Base-by-base conservation (phyloP, 441 rosid genomes). In the Gossypium gossypioides region DNA sequence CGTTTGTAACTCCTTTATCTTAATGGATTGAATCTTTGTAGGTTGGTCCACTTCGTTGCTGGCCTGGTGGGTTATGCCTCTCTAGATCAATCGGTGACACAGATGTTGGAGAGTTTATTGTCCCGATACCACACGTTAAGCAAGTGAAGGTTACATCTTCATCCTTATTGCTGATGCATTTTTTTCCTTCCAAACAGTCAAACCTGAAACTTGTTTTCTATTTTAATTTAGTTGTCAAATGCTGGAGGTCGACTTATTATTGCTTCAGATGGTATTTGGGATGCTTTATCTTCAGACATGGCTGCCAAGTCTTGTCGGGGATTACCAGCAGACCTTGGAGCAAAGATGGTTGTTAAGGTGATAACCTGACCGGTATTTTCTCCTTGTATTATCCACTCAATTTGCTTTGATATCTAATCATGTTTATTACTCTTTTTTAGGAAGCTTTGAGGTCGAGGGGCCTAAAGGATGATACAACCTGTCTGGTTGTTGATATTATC, bases 11-110 rank as follows among this genome's bases (percentile, higher is more conserved):
- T 8, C 40, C 63, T 27, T 27, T 18, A 19, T 69, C 50, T 61
- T 61, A 69, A 18, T 68, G 57, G 65, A n/a, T 73, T 40, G 58
- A 9, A 68, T 72, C 56, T 81, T 40, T 71, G 19, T 79, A 94
- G 99, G 97, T 94, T 67, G 99, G 99, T 5, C 99, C 99, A 7
- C 89, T 94, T 22, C 96, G 99, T 54, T 94, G 99, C 78, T 94
- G 97, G 99, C 99, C 98, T 29, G 98, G 98, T 80, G 98, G 98
- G 60, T 81, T 94, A 75, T 94, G 98, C 79, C 97, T 94, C 77
- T 94, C 97, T 0, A 88, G 98, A 81, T 94, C 98, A 56, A 94
- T 94, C 67, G 98, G 98, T 40, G 97, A 93, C 81, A 88, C 93
- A 0, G 98, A 93, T 75, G 97, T 93, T 27, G 98, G 97, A 18